phyloP scores from a whole-genome alignment of 2,329 filamentous ascomycete genomes.

The Epichloe hybrida region DNA sequence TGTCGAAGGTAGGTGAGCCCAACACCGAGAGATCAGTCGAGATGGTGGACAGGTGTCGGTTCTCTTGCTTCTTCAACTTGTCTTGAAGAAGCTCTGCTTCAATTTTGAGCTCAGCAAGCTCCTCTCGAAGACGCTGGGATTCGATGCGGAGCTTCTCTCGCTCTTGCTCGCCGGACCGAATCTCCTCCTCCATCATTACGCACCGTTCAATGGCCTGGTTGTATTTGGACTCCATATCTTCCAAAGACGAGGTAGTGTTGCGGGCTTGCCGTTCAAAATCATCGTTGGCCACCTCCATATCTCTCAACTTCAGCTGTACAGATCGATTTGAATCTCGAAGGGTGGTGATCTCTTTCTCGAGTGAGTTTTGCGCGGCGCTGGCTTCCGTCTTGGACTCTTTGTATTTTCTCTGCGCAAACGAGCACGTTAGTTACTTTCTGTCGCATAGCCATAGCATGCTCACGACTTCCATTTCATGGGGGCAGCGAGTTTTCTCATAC shows the following conservation, averaged over 20 bases:
- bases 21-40: constrained; percentile 49
- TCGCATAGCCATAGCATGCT: too few species aligned
- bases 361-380: constrained; percentile 64
- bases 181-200: constrained; percentile 91
- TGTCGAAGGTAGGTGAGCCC: constrained; percentile 61
- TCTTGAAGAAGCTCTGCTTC: constrained; percentile 90
- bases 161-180: constrained; percentile 83
- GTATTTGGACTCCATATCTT: constrained; percentile 95
- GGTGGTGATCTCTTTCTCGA: constrained; percentile 93
- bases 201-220: constrained; percentile 84
- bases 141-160: constrained; percentile 82
- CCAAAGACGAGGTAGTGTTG: constrained; percentile 87
- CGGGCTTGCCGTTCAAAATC: constrained; percentile 94
- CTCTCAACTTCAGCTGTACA: constrained; percentile 70
- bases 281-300: constrained; percentile 96
- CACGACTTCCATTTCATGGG: background rate
- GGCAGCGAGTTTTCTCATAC: constrained; percentile 34
- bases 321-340: constrained; percentile 75
- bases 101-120: constrained; percentile 84
- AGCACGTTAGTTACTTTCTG: constrained; percentile 4
- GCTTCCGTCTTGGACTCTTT: constrained; percentile 87
- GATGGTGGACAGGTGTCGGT: constrained; percentile 43
- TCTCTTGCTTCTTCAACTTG: constrained; percentile 66
- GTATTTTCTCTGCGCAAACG: constrained; percentile 62
- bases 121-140: constrained; percentile 75